Base-by-base conservation (phyloP, 1,284 basidiomycete genomes). In the Ustilago shanxiensis region DNA sequence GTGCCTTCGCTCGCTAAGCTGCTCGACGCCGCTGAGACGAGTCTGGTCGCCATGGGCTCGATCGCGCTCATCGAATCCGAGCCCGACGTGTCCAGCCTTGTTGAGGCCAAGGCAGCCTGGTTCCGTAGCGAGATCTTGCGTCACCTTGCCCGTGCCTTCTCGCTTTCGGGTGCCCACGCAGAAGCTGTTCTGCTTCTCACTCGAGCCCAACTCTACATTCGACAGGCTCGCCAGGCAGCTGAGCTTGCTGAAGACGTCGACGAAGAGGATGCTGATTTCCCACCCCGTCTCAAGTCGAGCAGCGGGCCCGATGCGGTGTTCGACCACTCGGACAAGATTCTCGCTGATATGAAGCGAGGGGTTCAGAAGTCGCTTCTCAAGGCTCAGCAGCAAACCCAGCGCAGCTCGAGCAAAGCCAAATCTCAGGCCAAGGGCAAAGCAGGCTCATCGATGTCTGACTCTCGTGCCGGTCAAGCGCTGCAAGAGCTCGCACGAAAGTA, bases 51-150 rank as follows among this genome's bases (percentile, higher is more conserved):
- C 2, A 81, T 85, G 58, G 78, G 80, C 26, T 79, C 77, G 5
- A 77, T 86, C 22, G 67, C 51, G 11, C 67, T 86, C 44, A 75
- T 85, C 59, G 84, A 86, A 66, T 77, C 77, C 18, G 81, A 86
- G 60, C 80, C 84, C 22, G 83, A 86, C 50, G 76, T 84, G 2
- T 81, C 82, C 33, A 81, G 77, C 47, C 68, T 86, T 22, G 66
- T 86, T 33, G 84, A 86, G 54, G 82, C 82, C 29, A 85, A 86
- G 65, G 73, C 79, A 3, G 80, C 79, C 2, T 83, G 77, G 78
- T 85, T 83, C 79, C 72, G 79, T 26, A 76, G 80, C 52, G 78
- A 80, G 62, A 73, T 84, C 45, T 63, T 85, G 11, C 65, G 67
- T 35, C 77, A 81, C 39, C 75, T 86, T 18, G 83, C 81, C 5